Conservation (phyloP, 345 rosid genomes). For the Ailanthus altissimus region DNA sequence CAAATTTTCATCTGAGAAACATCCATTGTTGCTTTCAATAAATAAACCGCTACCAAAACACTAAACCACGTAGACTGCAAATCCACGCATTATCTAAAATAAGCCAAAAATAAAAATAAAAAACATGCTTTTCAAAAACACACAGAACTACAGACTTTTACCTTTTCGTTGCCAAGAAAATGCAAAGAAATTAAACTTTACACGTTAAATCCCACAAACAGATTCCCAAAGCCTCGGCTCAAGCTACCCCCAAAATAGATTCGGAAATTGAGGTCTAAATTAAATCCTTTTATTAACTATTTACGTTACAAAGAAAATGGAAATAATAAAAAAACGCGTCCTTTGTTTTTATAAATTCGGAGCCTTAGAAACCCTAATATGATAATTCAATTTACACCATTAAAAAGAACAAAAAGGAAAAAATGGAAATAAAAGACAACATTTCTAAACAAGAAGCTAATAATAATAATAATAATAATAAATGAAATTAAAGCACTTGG, state of each 20-base stretch:
- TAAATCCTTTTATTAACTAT: not conserved
- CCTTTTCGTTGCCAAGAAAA: not conserved
- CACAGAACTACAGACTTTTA: not conserved
- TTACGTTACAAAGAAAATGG: not conserved
- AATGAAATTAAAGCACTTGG: not conserved
- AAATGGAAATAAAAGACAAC: not conserved
- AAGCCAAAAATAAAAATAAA: not conserved
- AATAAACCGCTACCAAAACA: not conserved
- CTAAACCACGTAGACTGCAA: not conserved
- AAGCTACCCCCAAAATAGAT: not conserved
- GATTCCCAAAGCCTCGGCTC: not conserved
- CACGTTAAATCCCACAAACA: not conserved
- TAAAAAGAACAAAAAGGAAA: not conserved
- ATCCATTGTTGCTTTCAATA: not conserved
- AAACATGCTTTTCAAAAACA: not conserved
- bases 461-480: not conserved
- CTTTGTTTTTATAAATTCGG: not conserved
- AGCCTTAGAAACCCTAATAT: constrained; percentile 3
- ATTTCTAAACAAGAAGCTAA: not conserved
- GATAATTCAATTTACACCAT: not conserved
- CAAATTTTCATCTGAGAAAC: not conserved
- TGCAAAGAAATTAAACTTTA: not conserved
- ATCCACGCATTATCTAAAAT: not conserved
- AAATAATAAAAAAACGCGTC: not conserved
- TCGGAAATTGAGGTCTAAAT: not conserved